Evolutionary conservation across 75 land plant genomes (phyloP).

Genomic region (Chamaecyparis obtusa): DNA sequence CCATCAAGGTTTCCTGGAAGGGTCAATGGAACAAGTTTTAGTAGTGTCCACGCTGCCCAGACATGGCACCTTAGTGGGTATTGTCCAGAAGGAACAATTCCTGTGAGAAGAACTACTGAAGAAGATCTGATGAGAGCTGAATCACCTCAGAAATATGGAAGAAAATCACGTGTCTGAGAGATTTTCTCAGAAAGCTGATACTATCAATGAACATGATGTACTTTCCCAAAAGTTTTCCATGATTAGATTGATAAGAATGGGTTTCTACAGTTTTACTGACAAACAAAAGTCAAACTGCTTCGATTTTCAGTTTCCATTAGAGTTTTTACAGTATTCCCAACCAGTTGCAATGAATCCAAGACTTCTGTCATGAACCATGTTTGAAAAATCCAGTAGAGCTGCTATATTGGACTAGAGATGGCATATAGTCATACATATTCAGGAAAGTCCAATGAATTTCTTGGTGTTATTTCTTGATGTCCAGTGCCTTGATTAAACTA

Average conservation of each 20-base stretch:
- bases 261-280: not conserved
- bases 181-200: conserved; percentile 43
- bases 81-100: conserved; percentile 78
- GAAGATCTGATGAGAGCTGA: conserved; percentile 75
- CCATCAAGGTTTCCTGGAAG: not conserved
- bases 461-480: not conserved
- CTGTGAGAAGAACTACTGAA: conserved; percentile 56
- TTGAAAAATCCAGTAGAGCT: too few relatives aligned
- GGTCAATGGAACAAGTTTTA: not conserved
- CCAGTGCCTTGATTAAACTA: too few relatives aligned
- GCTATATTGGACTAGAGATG: not conserved
- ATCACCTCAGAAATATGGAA: conserved; percentile 57
- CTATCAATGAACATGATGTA: conserved; percentile 61
- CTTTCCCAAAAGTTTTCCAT: not conserved
- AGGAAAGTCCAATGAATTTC: too few relatives aligned
- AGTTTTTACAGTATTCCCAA: too few relatives aligned
- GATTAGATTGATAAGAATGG: not conserved
- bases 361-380: too few relatives aligned
- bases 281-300: not conserved
- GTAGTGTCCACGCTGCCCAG: conserved; percentile 32
- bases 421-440: too few relatives aligned
- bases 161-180: conserved; percentile 32
- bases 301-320: too few relatives aligned
- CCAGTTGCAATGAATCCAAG: too few relatives aligned
- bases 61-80: conserved; percentile 61